These are phyloP conservation scores for Cicer bijugum DNA, from an alignment of 306 rosid species.

Conservation along the genomic window DNA sequence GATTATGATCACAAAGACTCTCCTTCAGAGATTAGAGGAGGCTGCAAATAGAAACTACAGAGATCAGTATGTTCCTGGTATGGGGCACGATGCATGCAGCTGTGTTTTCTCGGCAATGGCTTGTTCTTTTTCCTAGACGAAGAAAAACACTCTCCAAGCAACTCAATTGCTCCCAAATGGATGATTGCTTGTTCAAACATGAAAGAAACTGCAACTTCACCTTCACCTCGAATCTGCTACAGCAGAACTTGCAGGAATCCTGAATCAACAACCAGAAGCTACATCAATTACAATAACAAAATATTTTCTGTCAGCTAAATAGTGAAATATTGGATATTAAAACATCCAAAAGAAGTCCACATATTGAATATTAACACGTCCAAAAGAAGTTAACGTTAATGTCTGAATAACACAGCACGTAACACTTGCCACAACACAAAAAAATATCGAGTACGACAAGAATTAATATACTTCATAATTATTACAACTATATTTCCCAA, in stretches of 20 bases:
- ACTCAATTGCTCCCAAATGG: constrained; percentile 63
- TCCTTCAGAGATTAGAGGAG: constrained; percentile 34
- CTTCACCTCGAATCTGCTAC: constrained; percentile 57
- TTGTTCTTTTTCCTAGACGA: constrained; percentile 58
- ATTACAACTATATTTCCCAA: neutral
- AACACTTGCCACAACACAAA: neutral
- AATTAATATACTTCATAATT: neutral
- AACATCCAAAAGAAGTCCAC: too few species aligned
- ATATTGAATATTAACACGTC: neutral
- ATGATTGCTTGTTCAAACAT: constrained; percentile 69
- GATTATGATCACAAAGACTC: constrained; percentile 33
- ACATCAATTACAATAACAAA: neutral
- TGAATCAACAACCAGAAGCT: constrained; percentile 28
- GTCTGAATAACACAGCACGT: neutral
- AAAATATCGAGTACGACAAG: neutral
- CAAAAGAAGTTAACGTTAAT: neutral
- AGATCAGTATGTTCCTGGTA: constrained; percentile 50
- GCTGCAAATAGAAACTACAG: constrained; percentile 51
- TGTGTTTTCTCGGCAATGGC: constrained; percentile 34
- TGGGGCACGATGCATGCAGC: constrained; percentile 61
- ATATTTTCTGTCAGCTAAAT: too few species aligned
- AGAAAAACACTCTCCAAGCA: constrained; percentile 66
- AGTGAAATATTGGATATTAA: neutral
- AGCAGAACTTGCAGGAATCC: constrained; percentile 51
- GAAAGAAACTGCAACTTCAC: constrained; percentile 63